phyloP scores from a whole-genome alignment of 805 yeast species.

The Candida orba region DNA sequence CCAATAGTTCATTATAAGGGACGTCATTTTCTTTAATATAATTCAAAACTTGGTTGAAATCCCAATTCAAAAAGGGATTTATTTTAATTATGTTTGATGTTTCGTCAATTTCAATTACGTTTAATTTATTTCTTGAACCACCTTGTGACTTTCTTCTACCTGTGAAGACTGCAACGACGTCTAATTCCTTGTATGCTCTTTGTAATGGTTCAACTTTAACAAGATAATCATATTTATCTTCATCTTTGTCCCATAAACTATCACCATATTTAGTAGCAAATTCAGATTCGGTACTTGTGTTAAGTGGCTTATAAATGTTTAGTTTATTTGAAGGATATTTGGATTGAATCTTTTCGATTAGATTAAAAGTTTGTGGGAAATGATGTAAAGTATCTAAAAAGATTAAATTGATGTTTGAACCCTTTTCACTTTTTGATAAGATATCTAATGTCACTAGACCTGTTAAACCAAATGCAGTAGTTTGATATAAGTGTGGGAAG shows the following conservation, averaged over 20 bases:
- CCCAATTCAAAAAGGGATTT: slow-evolving; percentile 84
- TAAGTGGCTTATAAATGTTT: slow-evolving; percentile 63
- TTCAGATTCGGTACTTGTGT: slow-evolving; percentile 47
- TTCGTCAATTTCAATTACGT: slow-evolving; percentile 70
- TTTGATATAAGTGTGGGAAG: slow-evolving; percentile 77
- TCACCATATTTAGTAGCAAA: slow-evolving; percentile 68
- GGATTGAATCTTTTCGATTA: slow-evolving; percentile 50
- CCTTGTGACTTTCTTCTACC: slow-evolving; percentile 92
- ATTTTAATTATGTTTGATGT: slow-evolving; percentile 70
- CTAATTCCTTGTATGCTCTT: slow-evolving; percentile 68
- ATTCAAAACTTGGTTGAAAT: slow-evolving; percentile 57
- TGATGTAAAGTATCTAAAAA: slow-evolving; percentile 90
- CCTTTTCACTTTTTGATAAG: slow-evolving; percentile 44
- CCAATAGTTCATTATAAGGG: slow-evolving; percentile 79
- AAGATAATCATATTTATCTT: slow-evolving; percentile 70
- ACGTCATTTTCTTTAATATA: slow-evolving; percentile 68
- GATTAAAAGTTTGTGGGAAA: slow-evolving; percentile 85
- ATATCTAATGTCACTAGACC: slow-evolving; percentile 87
- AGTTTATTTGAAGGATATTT: slow-evolving; percentile 50
- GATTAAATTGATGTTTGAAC: slow-evolving; percentile 57
- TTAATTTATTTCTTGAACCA: slow-evolving; percentile 64
- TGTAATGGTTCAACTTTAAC: slow-evolving; percentile 92
- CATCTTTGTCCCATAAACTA: slow-evolving; percentile 77
- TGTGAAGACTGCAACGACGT: slow-evolving; percentile 80
- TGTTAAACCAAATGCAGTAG: slow-evolving; percentile 92